Evolutionary conservation across 768 basidiomycete genomes (phyloP).

Genomic region (Podaxis sp.): DNA sequence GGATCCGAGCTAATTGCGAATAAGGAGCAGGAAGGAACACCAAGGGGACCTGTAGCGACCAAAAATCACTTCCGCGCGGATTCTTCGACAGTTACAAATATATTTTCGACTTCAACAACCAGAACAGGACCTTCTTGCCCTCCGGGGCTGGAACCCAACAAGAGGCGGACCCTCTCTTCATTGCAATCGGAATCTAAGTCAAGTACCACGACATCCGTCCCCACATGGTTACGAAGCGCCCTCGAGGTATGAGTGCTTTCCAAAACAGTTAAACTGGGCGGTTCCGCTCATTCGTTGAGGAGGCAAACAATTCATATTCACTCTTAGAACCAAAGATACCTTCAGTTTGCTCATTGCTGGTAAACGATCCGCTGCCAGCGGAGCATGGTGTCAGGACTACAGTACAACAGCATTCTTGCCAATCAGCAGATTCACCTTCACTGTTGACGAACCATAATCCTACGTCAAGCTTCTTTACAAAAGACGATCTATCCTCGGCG

Average conservation of each 20-base stretch:
- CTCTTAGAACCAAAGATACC: slow-evolving; percentile 5
- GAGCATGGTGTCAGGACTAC: background rate
- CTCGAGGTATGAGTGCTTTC: background rate
- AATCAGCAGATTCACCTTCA: slow-evolving; percentile 11
- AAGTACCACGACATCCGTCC: background rate
- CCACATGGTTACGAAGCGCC: slow-evolving; percentile 7
- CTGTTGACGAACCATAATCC: slow-evolving; percentile 14
- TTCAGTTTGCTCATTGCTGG: background rate
- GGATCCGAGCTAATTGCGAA: background rate
- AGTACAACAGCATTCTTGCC: background rate
- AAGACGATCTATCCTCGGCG: slow-evolving; percentile 51
- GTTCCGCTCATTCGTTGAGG: background rate
- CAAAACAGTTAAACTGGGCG: background rate
- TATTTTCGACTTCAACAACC: background rate
- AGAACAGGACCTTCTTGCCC: background rate
- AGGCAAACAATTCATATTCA: slow-evolving; percentile 8
- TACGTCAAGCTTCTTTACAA: slow-evolving; percentile 16
- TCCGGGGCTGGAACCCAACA: background rate
- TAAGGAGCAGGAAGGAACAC: background rate
- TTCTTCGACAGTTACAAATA: background rate
- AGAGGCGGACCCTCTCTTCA: slow-evolving; percentile 6
- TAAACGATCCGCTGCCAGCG: background rate
- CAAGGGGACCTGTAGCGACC: background rate
- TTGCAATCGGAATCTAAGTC: background rate
- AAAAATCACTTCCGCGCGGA: background rate